Percentiles rank a stretch among this genome's conserved stretches.
Conservation (phyloP, 1,139 yeast species). For the Debaryomyces coudertii region DNA sequence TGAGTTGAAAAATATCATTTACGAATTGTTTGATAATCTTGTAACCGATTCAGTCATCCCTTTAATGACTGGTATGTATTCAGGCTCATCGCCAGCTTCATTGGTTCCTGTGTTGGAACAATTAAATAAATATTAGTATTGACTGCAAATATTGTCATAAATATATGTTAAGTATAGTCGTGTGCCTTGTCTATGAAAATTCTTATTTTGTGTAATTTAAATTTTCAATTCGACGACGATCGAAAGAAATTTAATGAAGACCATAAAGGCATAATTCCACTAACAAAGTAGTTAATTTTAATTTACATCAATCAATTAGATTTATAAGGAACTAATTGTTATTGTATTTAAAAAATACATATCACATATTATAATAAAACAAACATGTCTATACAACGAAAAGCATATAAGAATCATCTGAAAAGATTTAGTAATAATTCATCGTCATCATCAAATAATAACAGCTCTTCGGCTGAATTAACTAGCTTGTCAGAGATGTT, state of each 20-base stretch:
- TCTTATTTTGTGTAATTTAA: constrained; percentile 10
- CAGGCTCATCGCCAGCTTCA: not conserved
- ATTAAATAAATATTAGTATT: constrained; percentile 3
- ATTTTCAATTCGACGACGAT: constrained; percentile 11
- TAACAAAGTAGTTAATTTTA: constrained; percentile 6
- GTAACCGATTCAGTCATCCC: constrained; percentile 30
- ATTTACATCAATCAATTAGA: constrained; percentile 11
- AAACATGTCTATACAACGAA: constrained; percentile 42
- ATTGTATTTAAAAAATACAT: constrained; percentile 10
- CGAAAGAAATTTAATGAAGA: constrained; percentile 9
- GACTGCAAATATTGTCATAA: not conserved
- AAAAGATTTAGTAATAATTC: constrained; percentile 41
- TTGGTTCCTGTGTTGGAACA: constrained; percentile 15
- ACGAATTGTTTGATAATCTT: constrained; percentile 57
- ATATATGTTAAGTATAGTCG: constrained; percentile 6
- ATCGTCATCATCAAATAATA: constrained; percentile 12
- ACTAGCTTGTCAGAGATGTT: constrained; percentile 78
- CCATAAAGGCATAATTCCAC: not conserved
- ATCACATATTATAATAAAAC: constrained; percentile 11
- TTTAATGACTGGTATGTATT: constrained; percentile 13
- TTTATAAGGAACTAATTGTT: constrained; percentile 6
- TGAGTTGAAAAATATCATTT: constrained; percentile 65
- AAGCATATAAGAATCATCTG: constrained; percentile 47
- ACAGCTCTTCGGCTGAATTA: constrained; percentile 35
- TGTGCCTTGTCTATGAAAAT: constrained; percentile 8